These are phyloP conservation scores for Biancaea sappan DNA, from an alignment of 306 rosid genomes.

Conservation along the genomic window DNA sequence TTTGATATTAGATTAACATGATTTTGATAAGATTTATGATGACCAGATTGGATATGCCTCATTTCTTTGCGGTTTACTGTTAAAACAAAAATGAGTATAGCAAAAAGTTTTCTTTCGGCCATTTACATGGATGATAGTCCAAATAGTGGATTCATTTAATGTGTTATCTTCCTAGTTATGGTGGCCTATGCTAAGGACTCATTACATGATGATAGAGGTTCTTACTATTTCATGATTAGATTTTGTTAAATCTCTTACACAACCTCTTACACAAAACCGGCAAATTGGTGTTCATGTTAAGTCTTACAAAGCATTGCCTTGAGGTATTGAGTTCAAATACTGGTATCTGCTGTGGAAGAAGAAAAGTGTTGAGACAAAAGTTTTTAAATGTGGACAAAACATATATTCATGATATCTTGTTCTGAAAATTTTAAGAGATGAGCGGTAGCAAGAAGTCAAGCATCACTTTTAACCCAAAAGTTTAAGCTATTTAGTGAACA, in stretches of 20 bases:
- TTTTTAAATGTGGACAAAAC: background rate
- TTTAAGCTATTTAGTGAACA: background rate
- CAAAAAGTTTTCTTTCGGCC: background rate
- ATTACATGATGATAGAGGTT: background rate
- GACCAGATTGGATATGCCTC: conserved; percentile 11
- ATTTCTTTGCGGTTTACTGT: background rate
- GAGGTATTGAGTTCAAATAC: too few species aligned
- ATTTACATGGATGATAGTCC: background rate
- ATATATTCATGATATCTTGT: background rate
- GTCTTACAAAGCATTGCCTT: too few species aligned
- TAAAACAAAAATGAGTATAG: background rate
- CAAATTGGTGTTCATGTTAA: too few species aligned
- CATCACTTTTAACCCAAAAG: background rate
- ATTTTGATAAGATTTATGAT: conserved; percentile 20
- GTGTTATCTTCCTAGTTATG: background rate
- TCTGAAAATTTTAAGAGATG: too few species aligned
- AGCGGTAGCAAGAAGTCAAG: background rate
- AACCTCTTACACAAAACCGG: background rate
- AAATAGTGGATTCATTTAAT: background rate
- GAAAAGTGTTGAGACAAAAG: background rate
- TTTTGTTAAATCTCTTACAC: too few species aligned
- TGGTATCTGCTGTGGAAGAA: too few species aligned
- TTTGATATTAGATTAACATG: conserved; percentile 5
- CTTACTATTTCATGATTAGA: background rate
- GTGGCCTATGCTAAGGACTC: background rate